Base-by-base conservation (phyloP, 129 eudicot species). In the Oenanthe sinensis region DNA sequence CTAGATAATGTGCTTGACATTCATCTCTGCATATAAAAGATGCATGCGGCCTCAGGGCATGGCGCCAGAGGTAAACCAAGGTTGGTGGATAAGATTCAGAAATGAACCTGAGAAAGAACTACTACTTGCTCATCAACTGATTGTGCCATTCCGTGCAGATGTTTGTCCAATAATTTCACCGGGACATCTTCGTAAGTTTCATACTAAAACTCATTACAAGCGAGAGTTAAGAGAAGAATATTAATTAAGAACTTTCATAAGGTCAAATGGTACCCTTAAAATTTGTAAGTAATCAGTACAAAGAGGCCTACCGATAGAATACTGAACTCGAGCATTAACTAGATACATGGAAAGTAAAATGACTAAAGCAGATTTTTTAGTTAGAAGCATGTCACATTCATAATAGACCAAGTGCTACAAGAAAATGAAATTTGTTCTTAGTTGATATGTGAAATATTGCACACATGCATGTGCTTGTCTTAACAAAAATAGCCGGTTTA, bases 181-280 rank as follows among this genome's bases (percentile, higher is more conserved):
- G 92, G 90, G 79, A 86, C 88, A 84, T 88, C 42, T 46, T 88
- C 89, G 39, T 86, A 88, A 78, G 84, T 88, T 79, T 89, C 92
- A 55, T 88, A 88, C 90, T 88, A 78, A 80, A 48, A 49, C 3
- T 37, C 68, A 75, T 9, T 13, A 62, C 26, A 75, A 62, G 9
- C 71, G 62, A 45, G 36, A 74, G 20, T 28, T 39, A 20, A 2
- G n/a, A 60, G 15, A 79, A 55, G 0, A 14, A 33, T 24, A 45
- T 46, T 16, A 54, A 10, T 40, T 80, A 33, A 6, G 43, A 72
- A 9, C 47, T 33, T 79, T 26, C 20, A 40, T 11, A 42, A 72
- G 11, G 76, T 71, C 54, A 22, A 69, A 69, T 17, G 40, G 17
- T 44, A 42, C 14, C 13, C 46, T 28, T 4, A 36, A 37, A 36